Percentiles rank a stretch among this genome's conserved stretches.
Conservation (phyloP, 306 rosid species). For the Pterocarpus macrocarpus region DNA sequence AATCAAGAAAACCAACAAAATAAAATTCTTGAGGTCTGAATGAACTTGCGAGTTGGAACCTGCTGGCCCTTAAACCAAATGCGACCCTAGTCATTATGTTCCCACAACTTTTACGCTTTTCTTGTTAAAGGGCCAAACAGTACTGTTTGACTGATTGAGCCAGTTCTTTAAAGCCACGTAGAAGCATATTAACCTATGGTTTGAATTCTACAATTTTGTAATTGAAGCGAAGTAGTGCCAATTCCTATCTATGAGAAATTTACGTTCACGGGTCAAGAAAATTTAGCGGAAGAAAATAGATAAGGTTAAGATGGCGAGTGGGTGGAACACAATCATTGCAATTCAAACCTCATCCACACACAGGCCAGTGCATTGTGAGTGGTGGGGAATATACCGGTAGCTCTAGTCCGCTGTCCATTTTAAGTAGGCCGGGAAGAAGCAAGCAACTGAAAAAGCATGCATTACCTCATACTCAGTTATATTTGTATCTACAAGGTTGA, state of each 20-base stretch:
- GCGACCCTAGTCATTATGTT: constrained; percentile 51
- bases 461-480: neutral
- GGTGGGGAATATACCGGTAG: constrained; percentile 43
- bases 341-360: constrained; percentile 46
- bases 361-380: constrained; percentile 16
- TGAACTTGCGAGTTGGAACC: constrained; percentile 48
- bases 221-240: constrained; percentile 45
- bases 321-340: constrained; percentile 65
- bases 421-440: constrained; percentile 19
- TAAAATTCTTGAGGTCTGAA: neutral
- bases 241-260: constrained; percentile 33
- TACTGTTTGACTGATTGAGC: constrained; percentile 33
- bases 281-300: constrained; percentile 42
- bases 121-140: constrained; percentile 19
- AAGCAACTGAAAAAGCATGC: neutral
- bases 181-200: constrained; percentile 12
- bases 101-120: constrained; percentile 46
- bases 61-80: constrained; percentile 37
- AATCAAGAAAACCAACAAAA: neutral
- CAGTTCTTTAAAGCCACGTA: constrained; percentile 53
- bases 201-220: constrained; percentile 44
- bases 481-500: neutral
- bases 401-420: constrained; percentile 10
- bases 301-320: constrained; percentile 64
- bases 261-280: constrained; percentile 22